phyloP scores from a whole-genome alignment of 164 flowering plant species.

The Sextonia rubra region DNA sequence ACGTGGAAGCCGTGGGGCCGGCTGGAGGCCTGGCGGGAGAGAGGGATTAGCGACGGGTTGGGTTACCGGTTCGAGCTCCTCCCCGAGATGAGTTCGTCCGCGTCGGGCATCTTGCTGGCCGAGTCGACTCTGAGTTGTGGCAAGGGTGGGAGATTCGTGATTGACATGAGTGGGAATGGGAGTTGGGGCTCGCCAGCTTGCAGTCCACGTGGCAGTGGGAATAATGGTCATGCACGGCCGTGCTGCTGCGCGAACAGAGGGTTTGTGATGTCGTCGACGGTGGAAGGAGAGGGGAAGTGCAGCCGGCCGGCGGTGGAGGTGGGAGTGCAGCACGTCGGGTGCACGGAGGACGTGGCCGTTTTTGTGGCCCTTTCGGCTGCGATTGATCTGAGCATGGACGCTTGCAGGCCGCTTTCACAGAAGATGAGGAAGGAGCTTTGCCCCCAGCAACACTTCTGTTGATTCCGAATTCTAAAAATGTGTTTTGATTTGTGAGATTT shows the following conservation, averaged over 20 bases:
- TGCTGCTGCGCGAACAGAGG: slow-evolving; percentile 54
- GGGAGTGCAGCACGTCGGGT: slow-evolving; percentile 75
- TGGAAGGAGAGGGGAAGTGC: slow-evolving; percentile 74
- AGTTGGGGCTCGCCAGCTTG: slow-evolving; percentile 31
- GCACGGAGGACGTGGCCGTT: slow-evolving; percentile 90
- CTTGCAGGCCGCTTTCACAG: slow-evolving; percentile 81
- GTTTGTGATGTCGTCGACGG: slow-evolving; percentile 84
- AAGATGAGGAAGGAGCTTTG: slow-evolving; percentile 79
- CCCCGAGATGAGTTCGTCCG: slow-evolving; percentile 42
- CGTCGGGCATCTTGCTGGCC: slow-evolving; percentile 46
- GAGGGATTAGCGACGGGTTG: slow-evolving; percentile 61
- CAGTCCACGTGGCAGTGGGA: slow-evolving; percentile 69
- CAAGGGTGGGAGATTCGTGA: slow-evolving; percentile 70
- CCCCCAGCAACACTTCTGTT: slow-evolving; percentile 30
- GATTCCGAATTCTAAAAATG: no score
- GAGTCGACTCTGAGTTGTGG: slow-evolving; percentile 50
- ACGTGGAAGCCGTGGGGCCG: slow-evolving; percentile 98
- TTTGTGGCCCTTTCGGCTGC: slow-evolving; percentile 90
- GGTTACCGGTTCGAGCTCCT: slow-evolving; percentile 76
- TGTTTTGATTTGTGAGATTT: no score
- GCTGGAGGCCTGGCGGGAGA: slow-evolving; percentile 92
- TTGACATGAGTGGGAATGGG: slow-evolving; percentile 40
- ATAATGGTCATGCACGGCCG: slow-evolving; percentile 76
- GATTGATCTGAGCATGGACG: slow-evolving; percentile 87
- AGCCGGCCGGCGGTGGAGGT: slow-evolving; percentile 72